Conservation (phyloP, 768 basidiomycete species). For the Leucosporidium yakuticum region DNA sequence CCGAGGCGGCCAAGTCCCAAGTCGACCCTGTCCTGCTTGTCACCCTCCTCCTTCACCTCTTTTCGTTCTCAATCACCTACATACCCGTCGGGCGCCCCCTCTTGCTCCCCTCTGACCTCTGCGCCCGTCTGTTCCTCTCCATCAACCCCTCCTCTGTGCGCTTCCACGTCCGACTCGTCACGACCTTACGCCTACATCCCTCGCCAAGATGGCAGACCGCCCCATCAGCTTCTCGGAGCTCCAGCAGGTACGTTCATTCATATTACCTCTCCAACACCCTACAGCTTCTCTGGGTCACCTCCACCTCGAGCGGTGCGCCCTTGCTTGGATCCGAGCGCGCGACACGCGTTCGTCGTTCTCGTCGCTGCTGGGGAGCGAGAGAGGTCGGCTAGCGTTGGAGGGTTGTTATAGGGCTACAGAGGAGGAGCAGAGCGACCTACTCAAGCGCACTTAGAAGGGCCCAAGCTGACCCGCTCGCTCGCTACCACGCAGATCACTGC, state of each 20-base stretch:
- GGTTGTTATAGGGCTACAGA: neutral
- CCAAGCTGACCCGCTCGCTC: neutral
- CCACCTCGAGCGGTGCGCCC: neutral
- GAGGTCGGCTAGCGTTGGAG: neutral
- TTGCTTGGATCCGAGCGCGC: neutral
- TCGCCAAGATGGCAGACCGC: slow-evolving; percentile 3
- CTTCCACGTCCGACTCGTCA: too few relatives aligned
- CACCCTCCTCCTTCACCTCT: too few relatives aligned
- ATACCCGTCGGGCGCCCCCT: too few relatives aligned
- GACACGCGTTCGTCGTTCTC: neutral
- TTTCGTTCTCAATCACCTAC: too few relatives aligned
- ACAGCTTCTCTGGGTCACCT: neutral
- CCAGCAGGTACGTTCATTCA: neutral
- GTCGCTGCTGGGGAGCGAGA: neutral
- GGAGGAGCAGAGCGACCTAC: neutral
- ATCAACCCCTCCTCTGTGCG: too few relatives aligned
- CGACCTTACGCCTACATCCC: too few relatives aligned
- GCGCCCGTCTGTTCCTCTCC: too few relatives aligned
- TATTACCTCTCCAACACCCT: neutral
- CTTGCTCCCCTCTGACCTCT: too few relatives aligned
- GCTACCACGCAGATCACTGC: slow-evolving; percentile 70
- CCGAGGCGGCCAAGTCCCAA: too few relatives aligned
- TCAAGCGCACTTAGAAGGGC: too few relatives aligned
- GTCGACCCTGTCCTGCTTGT: too few relatives aligned
- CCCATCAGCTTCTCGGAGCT: slow-evolving; percentile 9